These are phyloP conservation scores for Tieghemostelium lacteum DNA, from an alignment of 78 protist genomes.

Conservation along the genomic window DNA sequence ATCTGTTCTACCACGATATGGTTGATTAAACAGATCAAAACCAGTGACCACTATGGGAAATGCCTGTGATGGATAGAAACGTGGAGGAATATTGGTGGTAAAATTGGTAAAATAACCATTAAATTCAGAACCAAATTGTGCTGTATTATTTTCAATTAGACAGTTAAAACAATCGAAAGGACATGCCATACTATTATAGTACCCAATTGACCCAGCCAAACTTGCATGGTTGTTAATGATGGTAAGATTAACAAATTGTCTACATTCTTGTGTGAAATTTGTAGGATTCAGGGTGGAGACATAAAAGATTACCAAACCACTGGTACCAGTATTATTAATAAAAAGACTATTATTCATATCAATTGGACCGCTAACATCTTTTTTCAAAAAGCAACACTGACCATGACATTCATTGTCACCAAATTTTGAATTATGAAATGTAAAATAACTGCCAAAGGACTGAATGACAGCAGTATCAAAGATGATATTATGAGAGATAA, in stretches of 20 bases:
- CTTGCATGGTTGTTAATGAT: background rate
- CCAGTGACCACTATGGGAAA: background rate
- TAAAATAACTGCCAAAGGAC: background rate
- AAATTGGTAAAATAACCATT: background rate
- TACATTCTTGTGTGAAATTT: background rate
- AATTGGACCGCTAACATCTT: slow-evolving; percentile 14
- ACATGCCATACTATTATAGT: background rate
- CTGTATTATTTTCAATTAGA: background rate
- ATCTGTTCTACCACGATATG: slow-evolving; percentile 20
- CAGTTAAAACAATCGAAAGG: background rate
- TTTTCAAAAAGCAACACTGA: background rate
- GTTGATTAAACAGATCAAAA: background rate
- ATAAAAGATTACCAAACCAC: slow-evolving; percentile 5
- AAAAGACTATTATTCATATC: background rate
- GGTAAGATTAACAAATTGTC: too few relatives aligned
- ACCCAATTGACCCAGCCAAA: slow-evolving; percentile 8
- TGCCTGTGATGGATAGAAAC: background rate
- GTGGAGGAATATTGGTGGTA: background rate
- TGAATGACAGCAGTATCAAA: background rate
- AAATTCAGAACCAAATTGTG: background rate
- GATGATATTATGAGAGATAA: slow-evolving; percentile 10
- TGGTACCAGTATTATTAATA: background rate
- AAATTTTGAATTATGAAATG: background rate
- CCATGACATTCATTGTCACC: background rate
- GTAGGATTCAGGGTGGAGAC: background rate